Base-by-base conservation (phyloP, 1,284 basidiomycete genomes). In the Cerioporus squamosus region DNA sequence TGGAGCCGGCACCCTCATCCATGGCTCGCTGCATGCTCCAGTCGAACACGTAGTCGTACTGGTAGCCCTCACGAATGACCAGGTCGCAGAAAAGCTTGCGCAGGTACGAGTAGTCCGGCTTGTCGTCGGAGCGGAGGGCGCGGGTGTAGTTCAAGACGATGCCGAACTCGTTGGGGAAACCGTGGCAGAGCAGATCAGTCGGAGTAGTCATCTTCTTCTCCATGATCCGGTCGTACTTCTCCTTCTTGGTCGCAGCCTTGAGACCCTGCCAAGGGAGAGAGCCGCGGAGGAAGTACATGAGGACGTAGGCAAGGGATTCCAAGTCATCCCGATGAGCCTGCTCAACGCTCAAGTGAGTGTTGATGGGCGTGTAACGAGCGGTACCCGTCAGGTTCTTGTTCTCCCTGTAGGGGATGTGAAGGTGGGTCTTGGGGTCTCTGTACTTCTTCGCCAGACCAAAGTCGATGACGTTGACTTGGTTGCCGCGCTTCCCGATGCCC, bases 141-240 rank as follows among this genome's bases (percentile, higher is more conserved):
- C 95, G 93, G 65, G 94, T 95, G 80, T 97, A 98, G 81, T 97
- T 98, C 70, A 98, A 81, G 85, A 97, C 98, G 69, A 97, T 97
- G 49, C 94, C 94, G 67, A 97, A 97, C 79, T 98, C 96, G 78
- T 95, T 95, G 65, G 96, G 95, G 86, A 96, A 97, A 31, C 94
- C 94, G 67, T 95, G 94, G 81, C 95, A 97, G 24, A 98, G 86
- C 57, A 95, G 83, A 73, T 97, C 95, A 57, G 95, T 98, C 20
- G 96, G 94, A 0, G 95, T 97, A 29, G 95, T 97, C 95, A 98
- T 98, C 86, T 98, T 96, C 88, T 98, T 98, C 81, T 98, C 96
- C 95, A 97, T 97, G 80, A 98, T 98, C 59, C 95, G 88, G 76
- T 98, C 96, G 78, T 98, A 97, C 81, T 98, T 98, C 82, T 98